phyloP scores from a whole-genome alignment of 306 rosid genomes.

The Sicyos baderoa region DNA sequence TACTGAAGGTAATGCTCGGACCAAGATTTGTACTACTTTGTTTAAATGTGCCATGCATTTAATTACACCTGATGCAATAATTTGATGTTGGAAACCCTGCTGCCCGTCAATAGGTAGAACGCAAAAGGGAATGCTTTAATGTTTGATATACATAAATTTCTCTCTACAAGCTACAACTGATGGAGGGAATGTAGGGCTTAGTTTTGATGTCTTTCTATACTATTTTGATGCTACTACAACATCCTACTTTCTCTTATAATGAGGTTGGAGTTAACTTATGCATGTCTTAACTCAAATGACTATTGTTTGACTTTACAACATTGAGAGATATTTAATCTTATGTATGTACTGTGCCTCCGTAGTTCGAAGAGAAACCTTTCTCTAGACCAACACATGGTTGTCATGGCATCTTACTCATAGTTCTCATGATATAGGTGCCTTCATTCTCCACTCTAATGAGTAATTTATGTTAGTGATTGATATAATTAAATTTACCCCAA shows the following conservation, averaged over 20 bases:
- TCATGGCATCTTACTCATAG: neutral
- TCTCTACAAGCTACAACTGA: neutral
- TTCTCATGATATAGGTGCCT: neutral
- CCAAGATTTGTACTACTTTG: neutral
- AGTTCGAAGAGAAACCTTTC: neutral
- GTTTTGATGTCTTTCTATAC: neutral
- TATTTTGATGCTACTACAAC: neutral
- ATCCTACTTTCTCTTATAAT: neutral
- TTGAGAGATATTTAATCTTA: neutral
- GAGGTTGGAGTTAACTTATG: neutral
- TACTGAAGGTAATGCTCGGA: conserved; percentile 60
- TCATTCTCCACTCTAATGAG: neutral
- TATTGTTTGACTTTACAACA: neutral
- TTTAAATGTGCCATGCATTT: conserved; percentile 13
- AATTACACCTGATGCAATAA: neutral
- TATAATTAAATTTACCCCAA: too few relatives aligned
- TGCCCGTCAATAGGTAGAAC: neutral
- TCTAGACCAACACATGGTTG: neutral
- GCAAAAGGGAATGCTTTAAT: neutral
- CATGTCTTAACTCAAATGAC: neutral
- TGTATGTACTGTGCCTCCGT: neutral
- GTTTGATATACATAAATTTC: neutral
- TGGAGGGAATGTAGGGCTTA: conserved; percentile 2
- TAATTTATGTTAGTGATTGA: neutral
- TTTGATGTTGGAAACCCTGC: neutral